A percentile compares a stretch with the other conserved stretches of the same genome.
Conservation (phyloP, 1,284 basidiomycete species). For the Wolfiporia cocos region DNA sequence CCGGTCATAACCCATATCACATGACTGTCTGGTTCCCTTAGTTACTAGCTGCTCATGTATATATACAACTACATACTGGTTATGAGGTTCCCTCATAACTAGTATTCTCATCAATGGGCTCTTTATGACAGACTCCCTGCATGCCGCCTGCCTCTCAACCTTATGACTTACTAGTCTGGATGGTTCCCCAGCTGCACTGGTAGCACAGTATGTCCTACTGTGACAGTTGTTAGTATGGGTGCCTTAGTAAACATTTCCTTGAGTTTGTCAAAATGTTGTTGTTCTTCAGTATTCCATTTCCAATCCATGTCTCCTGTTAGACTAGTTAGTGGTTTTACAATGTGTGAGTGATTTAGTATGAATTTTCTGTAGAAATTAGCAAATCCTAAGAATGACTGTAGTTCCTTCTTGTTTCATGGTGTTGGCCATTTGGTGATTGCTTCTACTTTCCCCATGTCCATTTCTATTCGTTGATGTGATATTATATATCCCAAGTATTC, state of each 20-base stretch:
- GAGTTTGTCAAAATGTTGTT: neutral
- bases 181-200: too few relatives aligned
- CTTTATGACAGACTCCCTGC: too few relatives aligned
- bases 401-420: constrained; percentile 19
- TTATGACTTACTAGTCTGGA: too few relatives aligned
- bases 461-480: constrained; percentile 17
- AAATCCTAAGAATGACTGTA: constrained; percentile 33
- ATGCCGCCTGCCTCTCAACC: too few relatives aligned
- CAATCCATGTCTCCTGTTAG: constrained; percentile 17
- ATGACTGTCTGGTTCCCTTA: too few relatives aligned
- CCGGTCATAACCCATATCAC: too few relatives aligned
- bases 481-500: constrained; percentile 36
- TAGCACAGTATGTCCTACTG: too few relatives aligned
- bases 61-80: too few relatives aligned
- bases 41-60: too few relatives aligned
- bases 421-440: constrained; percentile 28
- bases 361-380: constrained; percentile 36
- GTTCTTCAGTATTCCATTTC: constrained; percentile 6
- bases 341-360: constrained; percentile 27
- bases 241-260: neutral
- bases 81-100: too few relatives aligned
- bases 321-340: constrained; percentile 21
- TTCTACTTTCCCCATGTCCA: constrained; percentile 31
- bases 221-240: neutral
- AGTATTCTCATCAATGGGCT: too few relatives aligned